Conservation (phyloP, 306 rosid species). For the Alnus glutinosa region DNA sequence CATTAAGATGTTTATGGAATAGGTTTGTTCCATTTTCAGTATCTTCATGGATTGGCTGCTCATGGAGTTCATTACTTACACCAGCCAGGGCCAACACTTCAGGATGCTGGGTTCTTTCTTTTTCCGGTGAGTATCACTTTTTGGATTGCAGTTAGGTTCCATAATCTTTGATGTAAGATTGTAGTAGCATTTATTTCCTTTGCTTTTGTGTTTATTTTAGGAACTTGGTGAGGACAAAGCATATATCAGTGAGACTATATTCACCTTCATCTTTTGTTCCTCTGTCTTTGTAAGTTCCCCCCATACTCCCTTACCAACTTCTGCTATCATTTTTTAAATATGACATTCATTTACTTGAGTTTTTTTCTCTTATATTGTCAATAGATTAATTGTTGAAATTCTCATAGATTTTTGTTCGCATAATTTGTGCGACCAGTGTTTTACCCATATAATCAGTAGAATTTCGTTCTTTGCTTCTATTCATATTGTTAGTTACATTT, state of each 20-base stretch:
- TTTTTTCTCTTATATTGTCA: background rate
- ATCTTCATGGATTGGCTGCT: constrained; percentile 84
- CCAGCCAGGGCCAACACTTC: constrained; percentile 80
- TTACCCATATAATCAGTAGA: background rate
- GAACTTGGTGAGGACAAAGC: constrained; percentile 78
- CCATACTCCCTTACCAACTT: no score
- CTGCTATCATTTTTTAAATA: background rate
- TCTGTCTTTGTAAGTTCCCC: constrained; percentile 60
- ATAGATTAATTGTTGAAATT: background rate
- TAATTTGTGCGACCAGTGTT: background rate
- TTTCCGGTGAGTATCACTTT: constrained; percentile 63
- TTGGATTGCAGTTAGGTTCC: background rate
- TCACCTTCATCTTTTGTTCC: constrained; percentile 60
- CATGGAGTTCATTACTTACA: constrained; percentile 87
- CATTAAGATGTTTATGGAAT: constrained; percentile 3
- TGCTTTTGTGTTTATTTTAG: constrained; percentile 35
- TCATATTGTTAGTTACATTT: background rate
- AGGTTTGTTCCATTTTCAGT: constrained; percentile 47
- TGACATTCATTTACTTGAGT: background rate
- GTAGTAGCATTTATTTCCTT: background rate
- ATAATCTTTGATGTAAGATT: background rate
- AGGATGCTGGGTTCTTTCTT: constrained; percentile 79
- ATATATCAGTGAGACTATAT: constrained; percentile 75
- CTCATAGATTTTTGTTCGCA: background rate
- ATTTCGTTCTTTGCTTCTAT: background rate